Percentiles rank a stretch among this genome's conserved stretches.
Evolutionary conservation across 371 early-diverging fungal genomes (phyloP).

Genomic region (Zancudomyces culisetae): DNA sequence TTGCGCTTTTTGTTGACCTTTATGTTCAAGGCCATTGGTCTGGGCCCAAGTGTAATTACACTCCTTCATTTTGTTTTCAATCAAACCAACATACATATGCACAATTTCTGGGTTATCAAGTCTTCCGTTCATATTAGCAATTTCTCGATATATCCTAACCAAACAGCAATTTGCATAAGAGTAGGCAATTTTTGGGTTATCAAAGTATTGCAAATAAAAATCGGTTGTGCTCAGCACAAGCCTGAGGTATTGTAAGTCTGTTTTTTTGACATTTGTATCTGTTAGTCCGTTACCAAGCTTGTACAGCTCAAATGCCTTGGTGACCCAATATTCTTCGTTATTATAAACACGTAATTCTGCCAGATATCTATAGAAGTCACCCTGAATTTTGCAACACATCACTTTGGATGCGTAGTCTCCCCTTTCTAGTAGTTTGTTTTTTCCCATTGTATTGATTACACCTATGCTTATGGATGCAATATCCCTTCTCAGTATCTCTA

Average conservation of each 20-base stretch:
- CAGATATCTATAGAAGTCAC: background rate
- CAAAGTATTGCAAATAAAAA: background rate
- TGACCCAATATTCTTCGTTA: background rate
- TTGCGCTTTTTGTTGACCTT: too few relatives aligned
- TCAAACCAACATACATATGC: background rate
- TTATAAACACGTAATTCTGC: background rate
- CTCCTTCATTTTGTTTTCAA: background rate
- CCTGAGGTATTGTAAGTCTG: background rate
- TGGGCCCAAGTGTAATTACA: too few relatives aligned
- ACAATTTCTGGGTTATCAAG: background rate
- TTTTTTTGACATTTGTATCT: background rate
- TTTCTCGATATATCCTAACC: background rate
- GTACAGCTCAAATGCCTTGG: background rate
- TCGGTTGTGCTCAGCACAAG: background rate
- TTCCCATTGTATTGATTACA: background rate
- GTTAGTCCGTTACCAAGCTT: background rate
- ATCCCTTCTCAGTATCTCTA: background rate
- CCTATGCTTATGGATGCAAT: background rate
- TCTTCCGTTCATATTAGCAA: background rate
- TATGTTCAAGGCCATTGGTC: too few relatives aligned
- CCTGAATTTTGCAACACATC: background rate
- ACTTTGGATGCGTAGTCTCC: background rate
- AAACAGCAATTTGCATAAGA: background rate
- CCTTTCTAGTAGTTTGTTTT: background rate
- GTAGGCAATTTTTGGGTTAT: background rate